phyloP scores from a whole-genome alignment of 2,329 filamentous ascomycete genomes.

The Aspergillus novoparasiticus region DNA sequence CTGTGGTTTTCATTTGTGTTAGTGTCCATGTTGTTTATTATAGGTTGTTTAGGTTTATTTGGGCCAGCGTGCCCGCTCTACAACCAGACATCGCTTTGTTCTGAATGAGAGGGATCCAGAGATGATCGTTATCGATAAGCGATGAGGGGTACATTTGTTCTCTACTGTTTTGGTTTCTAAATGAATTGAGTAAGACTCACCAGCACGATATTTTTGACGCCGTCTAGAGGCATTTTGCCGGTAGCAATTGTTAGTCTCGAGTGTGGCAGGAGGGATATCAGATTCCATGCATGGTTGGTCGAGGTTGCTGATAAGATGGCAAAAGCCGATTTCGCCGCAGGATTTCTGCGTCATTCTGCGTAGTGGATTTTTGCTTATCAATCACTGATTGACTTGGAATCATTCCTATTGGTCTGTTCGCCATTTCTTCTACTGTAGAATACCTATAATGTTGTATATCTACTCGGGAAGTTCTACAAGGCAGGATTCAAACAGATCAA shows the following conservation, averaged over 20 bases:
- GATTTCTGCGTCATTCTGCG: conserved; percentile 30
- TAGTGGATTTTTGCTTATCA: conserved; percentile 28
- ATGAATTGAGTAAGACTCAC: conserved; percentile 28
- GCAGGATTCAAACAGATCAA: neutral
- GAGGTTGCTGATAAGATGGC: conserved; percentile 4
- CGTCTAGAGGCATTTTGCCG: conserved; percentile 43
- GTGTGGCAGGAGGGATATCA: neutral
- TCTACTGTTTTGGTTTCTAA: conserved; percentile 5
- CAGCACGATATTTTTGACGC: conserved; percentile 47
- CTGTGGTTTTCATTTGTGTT: conserved; percentile 33
- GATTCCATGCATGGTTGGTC: conserved; percentile 1
- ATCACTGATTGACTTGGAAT: conserved; percentile 13
- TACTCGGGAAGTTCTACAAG: neutral
- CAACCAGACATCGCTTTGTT: neutral
- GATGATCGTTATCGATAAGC: conserved; percentile 44
- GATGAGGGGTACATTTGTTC: conserved; percentile 20
- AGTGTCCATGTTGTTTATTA: neutral
- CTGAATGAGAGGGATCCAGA: neutral
- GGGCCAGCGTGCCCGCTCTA: neutral
- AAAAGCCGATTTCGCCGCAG: conserved; percentile 22
- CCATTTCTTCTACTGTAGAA: too few species aligned
- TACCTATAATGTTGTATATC: neutral
- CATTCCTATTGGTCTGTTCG: neutral
- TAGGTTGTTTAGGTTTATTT: neutral
- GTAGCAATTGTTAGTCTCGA: neutral